phyloP scores from a whole-genome alignment of 345 rosid species.

The Eucalyptus viminalis region DNA sequence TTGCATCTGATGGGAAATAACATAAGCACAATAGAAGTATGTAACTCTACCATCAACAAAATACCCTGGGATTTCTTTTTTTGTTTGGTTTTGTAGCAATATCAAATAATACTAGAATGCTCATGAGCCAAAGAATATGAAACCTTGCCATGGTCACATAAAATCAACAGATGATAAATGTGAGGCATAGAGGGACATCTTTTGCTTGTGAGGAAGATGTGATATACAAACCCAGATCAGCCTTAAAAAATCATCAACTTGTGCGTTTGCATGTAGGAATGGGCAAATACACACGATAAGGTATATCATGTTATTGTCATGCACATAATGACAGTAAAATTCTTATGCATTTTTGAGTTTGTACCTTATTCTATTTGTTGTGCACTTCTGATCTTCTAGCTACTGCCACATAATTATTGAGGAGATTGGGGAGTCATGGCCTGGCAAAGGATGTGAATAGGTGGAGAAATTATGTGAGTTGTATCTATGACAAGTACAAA shows the following conservation, averaged over 20 bases:
- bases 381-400: not conserved
- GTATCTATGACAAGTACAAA: not conserved
- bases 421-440: not conserved
- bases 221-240: not conserved
- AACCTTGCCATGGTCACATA: not conserved
- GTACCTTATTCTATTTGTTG: not conserved
- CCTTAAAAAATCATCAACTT: not conserved
- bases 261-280: not conserved
- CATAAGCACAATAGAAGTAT: slow-evolving; percentile 46
- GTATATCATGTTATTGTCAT: not conserved
- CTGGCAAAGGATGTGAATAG: not conserved
- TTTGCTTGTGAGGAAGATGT: not conserved
- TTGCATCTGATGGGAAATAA: slow-evolving; percentile 84
- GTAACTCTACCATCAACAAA: not conserved
- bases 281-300: not conserved
- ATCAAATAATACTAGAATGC: not conserved
- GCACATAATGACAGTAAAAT: not conserved
- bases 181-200: not conserved
- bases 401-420: not conserved
- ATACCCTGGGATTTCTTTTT: not conserved
- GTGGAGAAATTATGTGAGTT: not conserved
- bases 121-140: not conserved
- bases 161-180: not conserved
- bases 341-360: not conserved
- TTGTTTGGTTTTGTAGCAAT: not conserved